Conservation (phyloP, 2,329 filamentous ascomycete genomes). For the Aspergillus sp. region DNA sequence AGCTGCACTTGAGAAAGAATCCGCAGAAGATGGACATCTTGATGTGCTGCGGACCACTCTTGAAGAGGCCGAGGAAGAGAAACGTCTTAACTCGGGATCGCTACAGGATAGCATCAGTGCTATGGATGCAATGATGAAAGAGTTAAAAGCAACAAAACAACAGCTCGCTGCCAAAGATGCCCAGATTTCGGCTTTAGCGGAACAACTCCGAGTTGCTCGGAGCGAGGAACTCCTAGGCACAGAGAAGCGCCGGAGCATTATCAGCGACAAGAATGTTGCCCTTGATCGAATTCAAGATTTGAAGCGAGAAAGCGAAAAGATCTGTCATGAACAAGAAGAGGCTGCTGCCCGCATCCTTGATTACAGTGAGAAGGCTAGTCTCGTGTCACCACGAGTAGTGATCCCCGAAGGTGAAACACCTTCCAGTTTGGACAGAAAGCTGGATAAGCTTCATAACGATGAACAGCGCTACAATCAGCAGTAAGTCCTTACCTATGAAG, state of each 20-base stretch:
- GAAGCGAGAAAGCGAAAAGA: constrained; percentile 46
- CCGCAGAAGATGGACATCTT: constrained; percentile 65
- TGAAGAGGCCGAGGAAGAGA: constrained; percentile 54
- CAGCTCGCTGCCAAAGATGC: constrained; percentile 33
- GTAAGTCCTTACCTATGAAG: constrained; percentile 27
- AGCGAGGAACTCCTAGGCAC: constrained; percentile 52
- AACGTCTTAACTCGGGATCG: constrained; percentile 42
- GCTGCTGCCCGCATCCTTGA: constrained; percentile 52
- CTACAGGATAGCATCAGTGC: constrained; percentile 51
- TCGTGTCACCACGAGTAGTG: constrained; percentile 58
- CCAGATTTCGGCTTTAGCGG: constrained; percentile 35
- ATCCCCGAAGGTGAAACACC: constrained; percentile 66
- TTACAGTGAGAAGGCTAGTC: constrained; percentile 56
- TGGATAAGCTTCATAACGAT: constrained; percentile 56
- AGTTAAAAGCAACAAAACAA: constrained; percentile 37
- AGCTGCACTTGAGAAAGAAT: constrained; percentile 59
- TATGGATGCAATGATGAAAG: constrained; percentile 44
- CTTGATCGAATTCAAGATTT: constrained; percentile 53
- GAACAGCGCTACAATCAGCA: constrained; percentile 57
- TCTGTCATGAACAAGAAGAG: constrained; percentile 50
- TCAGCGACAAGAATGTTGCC: constrained; percentile 64
- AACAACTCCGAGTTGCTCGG: constrained; percentile 56
- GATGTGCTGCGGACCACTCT: constrained; percentile 60
- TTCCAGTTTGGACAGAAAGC: constrained; percentile 49
- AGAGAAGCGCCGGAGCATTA: constrained; percentile 52